Evolutionary conservation across 306 rosid species (phyloP), one percentile per base, ranked within the genome.

Genomic region (Citrullus colocynthis): DNA sequence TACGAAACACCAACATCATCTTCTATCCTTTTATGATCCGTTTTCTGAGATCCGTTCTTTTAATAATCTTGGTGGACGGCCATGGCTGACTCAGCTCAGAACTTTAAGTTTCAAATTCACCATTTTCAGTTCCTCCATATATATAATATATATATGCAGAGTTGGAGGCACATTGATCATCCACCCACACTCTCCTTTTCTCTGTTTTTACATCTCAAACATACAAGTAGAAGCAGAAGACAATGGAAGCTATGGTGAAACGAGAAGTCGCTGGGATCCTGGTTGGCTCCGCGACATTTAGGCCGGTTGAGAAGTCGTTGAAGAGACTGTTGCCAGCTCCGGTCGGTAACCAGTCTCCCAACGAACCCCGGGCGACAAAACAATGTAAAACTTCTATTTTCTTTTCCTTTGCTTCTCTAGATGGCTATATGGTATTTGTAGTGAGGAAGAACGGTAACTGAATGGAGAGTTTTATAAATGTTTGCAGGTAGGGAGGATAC

Each of bases 261-360:
- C 84, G 67, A 58, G 83, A 74, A 55, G n/a, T 70, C n/a, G n/a
- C 59, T 41, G 81, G 87, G 79, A 59, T 84, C 80, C 87, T 83
- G 34, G 62, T 84, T 37, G 67, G 63, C 51, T 77, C 81, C 37
- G 44, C 48, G 10, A 41, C 80, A 11, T 84, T 52, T 54, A 13
- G 61, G n/a, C 75, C 56, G 3, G 56, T 45, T 9, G 74, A 83
- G 17, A 78, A 74, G 80, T 64, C 86, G 4, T 72, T 82, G 30
- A 85, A 73, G 76, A 64, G 85, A 71, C 63, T 80, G 55, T 72
- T 82, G 11, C 80, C 86, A 75, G 85, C 75, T 75, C 84, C 78
- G 4, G 57, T 79, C 13, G 39, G 75, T 17, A 1, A 32, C 8
- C 74, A 81, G 24, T 34, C 78, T 73, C 71, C 81, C 36, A 57